Evolutionary conservation across 108 stramenopile species (phyloP).

Genomic region (Cylindrotheca fusiformis): DNA sequence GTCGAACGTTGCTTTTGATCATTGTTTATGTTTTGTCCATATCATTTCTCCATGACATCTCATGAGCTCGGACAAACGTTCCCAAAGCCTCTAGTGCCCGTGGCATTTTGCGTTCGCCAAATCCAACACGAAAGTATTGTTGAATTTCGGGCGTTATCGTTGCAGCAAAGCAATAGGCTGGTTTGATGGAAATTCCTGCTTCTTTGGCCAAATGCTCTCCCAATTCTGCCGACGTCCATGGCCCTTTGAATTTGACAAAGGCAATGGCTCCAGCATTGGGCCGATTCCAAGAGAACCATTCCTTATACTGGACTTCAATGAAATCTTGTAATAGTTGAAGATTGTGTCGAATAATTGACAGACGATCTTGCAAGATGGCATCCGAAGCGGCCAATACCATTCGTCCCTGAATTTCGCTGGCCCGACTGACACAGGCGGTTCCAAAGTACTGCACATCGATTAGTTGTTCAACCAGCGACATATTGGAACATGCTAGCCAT

Average conservation of each 20-base stretch:
- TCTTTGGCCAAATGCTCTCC: constrained; percentile 46
- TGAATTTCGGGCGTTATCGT: constrained; percentile 23
- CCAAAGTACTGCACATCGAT: constrained; percentile 73
- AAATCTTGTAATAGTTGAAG: constrained; percentile 46
- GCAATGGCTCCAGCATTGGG: constrained; percentile 79
- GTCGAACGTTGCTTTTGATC: too few relatives aligned
- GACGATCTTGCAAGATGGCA: constrained; percentile 41
- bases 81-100: constrained; percentile 49
- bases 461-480: constrained; percentile 40
- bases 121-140: constrained; percentile 69
- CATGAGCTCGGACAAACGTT: constrained; percentile 42
- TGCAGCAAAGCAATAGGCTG: constrained; percentile 67
- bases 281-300: constrained; percentile 52
- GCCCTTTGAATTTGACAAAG: constrained; percentile 69
- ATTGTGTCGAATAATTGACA: constrained; percentile 54
- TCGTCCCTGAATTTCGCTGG: constrained; percentile 67
- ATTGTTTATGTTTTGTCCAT: too few relatives aligned
- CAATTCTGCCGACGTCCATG: constrained; percentile 49
- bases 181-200: constrained; percentile 66
- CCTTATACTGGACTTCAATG: constrained; percentile 40
- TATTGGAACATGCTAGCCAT: constrained; percentile 62
- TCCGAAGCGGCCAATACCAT: constrained; percentile 63
- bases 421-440: constrained; percentile 61
- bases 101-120: constrained; percentile 62
- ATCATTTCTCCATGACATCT: constrained; percentile 37